A percentile compares a stretch with the other conserved stretches of the same genome.
Conservation (phyloP, 306 rosid genomes). For the Prinsepia uniflora region DNA sequence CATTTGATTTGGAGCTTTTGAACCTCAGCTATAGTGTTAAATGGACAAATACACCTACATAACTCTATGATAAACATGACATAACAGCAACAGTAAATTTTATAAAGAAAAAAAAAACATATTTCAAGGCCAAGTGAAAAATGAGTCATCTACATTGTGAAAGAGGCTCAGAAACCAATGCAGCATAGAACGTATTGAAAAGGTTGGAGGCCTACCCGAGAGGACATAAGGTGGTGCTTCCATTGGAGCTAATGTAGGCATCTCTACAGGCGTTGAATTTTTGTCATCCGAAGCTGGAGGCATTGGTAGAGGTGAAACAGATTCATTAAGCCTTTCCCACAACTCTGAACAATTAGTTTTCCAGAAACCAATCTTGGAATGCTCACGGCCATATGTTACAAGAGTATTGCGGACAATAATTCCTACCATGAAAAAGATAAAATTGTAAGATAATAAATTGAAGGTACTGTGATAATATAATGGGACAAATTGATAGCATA, state of each 20-base stretch:
- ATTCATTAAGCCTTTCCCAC: slow-evolving; percentile 69
- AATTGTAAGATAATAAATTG: slow-evolving; percentile 2
- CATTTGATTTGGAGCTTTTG: background rate
- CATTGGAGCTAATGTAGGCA: slow-evolving; percentile 62
- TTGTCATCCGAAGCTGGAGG: slow-evolving; percentile 42
- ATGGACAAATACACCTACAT: background rate
- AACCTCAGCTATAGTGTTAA: background rate
- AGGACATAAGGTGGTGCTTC: slow-evolving; percentile 37
- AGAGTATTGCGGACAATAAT: slow-evolving; percentile 89
- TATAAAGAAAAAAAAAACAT: too few relatives aligned
- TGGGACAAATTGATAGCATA: slow-evolving; percentile 6
- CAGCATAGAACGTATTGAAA: slow-evolving; percentile 6
- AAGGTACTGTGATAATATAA: slow-evolving; percentile 17
- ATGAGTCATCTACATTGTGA: background rate
- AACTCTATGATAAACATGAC: background rate
- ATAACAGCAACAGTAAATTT: background rate
- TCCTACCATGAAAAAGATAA: slow-evolving; percentile 41
- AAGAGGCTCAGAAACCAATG: background rate
- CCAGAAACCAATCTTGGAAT: slow-evolving; percentile 86
- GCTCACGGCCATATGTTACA: slow-evolving; percentile 81
- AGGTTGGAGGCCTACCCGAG: slow-evolving; percentile 45
- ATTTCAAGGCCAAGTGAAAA: background rate
- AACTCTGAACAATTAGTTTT: slow-evolving; percentile 95
- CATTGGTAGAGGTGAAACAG: slow-evolving; percentile 47
- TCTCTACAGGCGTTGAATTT: slow-evolving; percentile 30